Base-by-base conservation (phyloP, 2,329 filamentous ascomycete genomes). In the Ophiostoma triangulosporum region DNA sequence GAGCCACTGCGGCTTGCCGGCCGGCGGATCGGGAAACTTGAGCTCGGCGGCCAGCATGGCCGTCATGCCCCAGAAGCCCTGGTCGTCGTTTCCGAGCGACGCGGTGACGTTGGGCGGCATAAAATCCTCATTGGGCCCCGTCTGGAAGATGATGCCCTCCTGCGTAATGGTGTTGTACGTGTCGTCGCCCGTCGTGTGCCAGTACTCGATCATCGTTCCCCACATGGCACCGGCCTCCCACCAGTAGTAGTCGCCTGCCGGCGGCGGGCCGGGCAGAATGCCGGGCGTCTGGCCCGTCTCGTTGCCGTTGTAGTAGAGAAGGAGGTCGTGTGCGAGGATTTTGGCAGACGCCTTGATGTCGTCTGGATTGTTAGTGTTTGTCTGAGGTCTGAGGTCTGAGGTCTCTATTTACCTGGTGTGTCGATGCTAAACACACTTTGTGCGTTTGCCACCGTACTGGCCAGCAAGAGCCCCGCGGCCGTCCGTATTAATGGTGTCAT, bases 11-110 rank as follows among this genome's bases (percentile, higher is more conserved):
- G 73, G 69, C 45, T 69, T 52, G 17, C 66, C 66, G 3, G 64
- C 57, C 0, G 67, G 63, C 8, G 69, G 69, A 55, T 73, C 66
- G 3, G 74, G 73, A 57, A 80, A 76, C 35, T 70, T 69, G 51
- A 70, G 64, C 61, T 81, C 78, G 22, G 74, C 75, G 2, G 77
- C 78, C 2, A 69, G 70, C 67, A 81, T 73, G 9, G 76, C 75
- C 5, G 74, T 70, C 58, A 78, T 69, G 38, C 69, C 75, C 78
- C 78, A 82, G 63, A 76, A 75, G 6, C 70, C 73, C 65, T 81
- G 77, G 57, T 81, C 78, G 58, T 81, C 78, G 60, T 81, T 81
- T 53, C 75, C 76, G 36, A 72, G 61, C 2, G 62, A 63, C 3
- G 64, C 65, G 1, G 71, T 69, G 53, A 67, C 65, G 59, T 74